A percentile compares a stretch with the other conserved stretches of the same genome.
Evolutionary conservation across 805 yeast species (phyloP).

Genomic region (Ogataea ganodermae): DNA sequence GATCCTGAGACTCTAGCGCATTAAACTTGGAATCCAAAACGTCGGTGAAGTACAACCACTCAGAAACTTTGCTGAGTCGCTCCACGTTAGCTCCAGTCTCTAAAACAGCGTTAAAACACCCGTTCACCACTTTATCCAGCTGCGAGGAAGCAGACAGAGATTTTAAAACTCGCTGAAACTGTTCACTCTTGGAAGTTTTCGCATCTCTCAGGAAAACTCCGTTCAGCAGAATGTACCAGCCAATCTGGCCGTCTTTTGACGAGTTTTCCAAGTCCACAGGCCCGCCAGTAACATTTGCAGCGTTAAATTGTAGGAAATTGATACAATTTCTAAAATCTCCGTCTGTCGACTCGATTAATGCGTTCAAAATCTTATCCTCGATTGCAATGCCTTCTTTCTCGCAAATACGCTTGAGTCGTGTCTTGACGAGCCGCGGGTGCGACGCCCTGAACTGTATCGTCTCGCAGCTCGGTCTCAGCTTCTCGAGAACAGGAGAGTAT

Average conservation of each 20-base stretch:
- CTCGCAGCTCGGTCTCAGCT: constrained; percentile 72
- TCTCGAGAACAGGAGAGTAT: constrained; percentile 73
- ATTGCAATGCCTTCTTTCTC: constrained; percentile 52
- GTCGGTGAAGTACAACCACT: constrained; percentile 80
- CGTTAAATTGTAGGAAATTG: constrained; percentile 74
- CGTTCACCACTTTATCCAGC: constrained; percentile 67
- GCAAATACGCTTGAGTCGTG: constrained; percentile 54
- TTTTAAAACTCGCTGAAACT: constrained; percentile 49
- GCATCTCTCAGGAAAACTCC: constrained; percentile 58
- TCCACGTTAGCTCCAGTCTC: constrained; percentile 63
- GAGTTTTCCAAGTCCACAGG: constrained; percentile 20
- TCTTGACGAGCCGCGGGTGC: constrained; percentile 44
- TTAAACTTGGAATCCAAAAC: constrained; percentile 47
- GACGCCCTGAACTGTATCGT: constrained; percentile 67
- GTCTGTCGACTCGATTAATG: constrained; percentile 68
- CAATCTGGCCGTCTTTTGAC: constrained; percentile 59
- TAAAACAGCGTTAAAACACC: constrained; percentile 67
- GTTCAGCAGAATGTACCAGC: constrained; percentile 70
- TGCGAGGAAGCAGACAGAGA: constrained; percentile 47
- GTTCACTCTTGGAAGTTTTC: constrained; percentile 45
- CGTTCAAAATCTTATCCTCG: constrained; percentile 55
- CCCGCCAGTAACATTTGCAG: constrained; percentile 1
- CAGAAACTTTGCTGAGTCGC: constrained; percentile 63
- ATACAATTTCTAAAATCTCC: constrained; percentile 86
- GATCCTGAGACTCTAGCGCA: constrained; percentile 43